Base-by-base conservation (phyloP, 1,139 yeast species). In the Zygosaccharomyces sapae region DNA sequence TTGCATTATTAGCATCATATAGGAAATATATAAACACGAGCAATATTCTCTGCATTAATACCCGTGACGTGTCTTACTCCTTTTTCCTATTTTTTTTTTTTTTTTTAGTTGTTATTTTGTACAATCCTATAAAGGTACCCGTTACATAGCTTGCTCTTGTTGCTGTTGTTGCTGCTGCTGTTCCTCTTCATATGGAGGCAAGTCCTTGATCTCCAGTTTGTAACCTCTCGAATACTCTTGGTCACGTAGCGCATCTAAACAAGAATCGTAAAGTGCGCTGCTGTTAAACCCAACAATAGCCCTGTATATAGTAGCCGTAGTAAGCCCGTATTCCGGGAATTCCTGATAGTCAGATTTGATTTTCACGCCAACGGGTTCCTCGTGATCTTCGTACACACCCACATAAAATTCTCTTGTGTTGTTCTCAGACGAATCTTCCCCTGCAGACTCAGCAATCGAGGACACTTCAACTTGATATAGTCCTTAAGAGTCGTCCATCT, bases 401-500 rank as follows among this genome's bases (percentile, higher is more conserved):
- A 65, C 68, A 51, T 65, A 65, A 40, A 63, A 63, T 44, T 63
- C 67, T 46, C 63, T 50, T 8, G 65, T 61, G 35, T 58, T 59
- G 41, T 60, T 53, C n/a, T 41, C 51, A 35, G 41, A 42, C 18
- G 38, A 29, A 22, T 25, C 29, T 9, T 46, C 38, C 27, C 46
- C 43, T 22, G 48, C 42, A 56, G 44, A 36, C 53, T 54, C 29
- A 61, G 40, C 43, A 63, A 51, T 37, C 53, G 55, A 9, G 64
- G 64, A 44, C 67, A 64, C 43, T 60, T 62, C 35, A 59, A 47
- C 50, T 62, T 63, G 24, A 65, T 60, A 43, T 59, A 65, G 47
- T 65, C 68, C 47, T 65, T 65, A 10, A 65, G 48, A 3, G 61
- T 56, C 1, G 65, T 61, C 68, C 68, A 65, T 40, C 64, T 56